Conservation (phyloP, 768 basidiomycete species). For the Leccinum variicolor region DNA sequence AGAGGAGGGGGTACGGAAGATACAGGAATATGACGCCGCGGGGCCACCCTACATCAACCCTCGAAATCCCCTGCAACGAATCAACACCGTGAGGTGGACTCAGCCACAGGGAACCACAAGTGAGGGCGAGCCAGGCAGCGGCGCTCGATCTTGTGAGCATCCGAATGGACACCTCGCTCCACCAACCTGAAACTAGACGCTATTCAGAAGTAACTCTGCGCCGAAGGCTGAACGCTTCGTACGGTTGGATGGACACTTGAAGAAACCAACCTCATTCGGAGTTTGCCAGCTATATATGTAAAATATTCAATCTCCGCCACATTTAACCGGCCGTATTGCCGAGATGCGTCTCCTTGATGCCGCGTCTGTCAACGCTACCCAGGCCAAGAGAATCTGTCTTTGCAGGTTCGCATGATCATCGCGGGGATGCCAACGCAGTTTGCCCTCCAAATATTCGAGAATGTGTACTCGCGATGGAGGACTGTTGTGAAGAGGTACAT, state of each 20-base stretch:
- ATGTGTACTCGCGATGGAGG: constrained; percentile 75
- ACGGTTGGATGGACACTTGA: constrained; percentile 66
- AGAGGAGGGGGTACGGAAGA: constrained; percentile 58
- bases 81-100: constrained; percentile 56
- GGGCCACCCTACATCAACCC: constrained; percentile 42
- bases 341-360: constrained; percentile 32
- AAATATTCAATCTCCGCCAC: constrained; percentile 26
- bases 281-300: constrained; percentile 27
- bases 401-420: constrained; percentile 58
- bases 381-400: constrained; percentile 65
- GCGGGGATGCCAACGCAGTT: constrained; percentile 57
- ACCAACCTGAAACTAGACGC: constrained; percentile 69
- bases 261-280: constrained; percentile 22
- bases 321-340: constrained; percentile 11
- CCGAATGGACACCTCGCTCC: constrained; percentile 65
- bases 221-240: constrained; percentile 57
- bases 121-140: constrained; percentile 35
- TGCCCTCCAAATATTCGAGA: constrained; percentile 73
- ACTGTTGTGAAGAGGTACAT: constrained; percentile 74
- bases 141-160: constrained; percentile 50
- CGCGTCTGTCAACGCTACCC: constrained; percentile 47
- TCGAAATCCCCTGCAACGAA: constrained; percentile 36
- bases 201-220: constrained; percentile 47
- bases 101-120: constrained; percentile 33
- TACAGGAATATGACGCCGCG: constrained; percentile 81